A percentile compares a stretch with the other conserved stretches of the same genome.
Conservation (phyloP, 139 green algal genomes). For the Chlamydomonas incerta region DNA sequence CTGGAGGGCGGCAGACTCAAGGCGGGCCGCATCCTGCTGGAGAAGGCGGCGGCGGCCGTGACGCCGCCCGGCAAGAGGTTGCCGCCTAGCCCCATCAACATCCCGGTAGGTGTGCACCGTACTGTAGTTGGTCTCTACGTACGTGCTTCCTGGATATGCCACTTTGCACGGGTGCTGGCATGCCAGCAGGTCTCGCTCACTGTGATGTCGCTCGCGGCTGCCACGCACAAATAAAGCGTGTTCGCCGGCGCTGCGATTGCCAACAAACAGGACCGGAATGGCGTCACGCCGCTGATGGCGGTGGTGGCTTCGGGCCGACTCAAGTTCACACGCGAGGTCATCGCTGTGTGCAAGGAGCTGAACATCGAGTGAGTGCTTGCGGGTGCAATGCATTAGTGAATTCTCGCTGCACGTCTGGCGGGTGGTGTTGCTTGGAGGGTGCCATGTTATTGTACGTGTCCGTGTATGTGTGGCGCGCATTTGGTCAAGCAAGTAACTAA, state of each 20-base stretch:
- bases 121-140: no score
- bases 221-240: not conserved
- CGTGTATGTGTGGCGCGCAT: no score
- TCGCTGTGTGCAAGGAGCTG: slow-evolving; percentile 12
- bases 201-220: not conserved
- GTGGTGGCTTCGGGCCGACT: slow-evolving; percentile 10
- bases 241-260: no score
- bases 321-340: not conserved
- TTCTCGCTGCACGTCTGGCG: no score
- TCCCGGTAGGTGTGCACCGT: not conserved
- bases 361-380: not conserved
- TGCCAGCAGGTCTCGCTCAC: no score
- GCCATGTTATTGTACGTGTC: no score
- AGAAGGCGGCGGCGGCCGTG: not conserved
- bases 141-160: no score
- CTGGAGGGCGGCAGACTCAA: slow-evolving; percentile 42
- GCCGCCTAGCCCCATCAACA: not conserved
- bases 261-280: slow-evolving; percentile 8
- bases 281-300: slow-evolving; percentile 1
- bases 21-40: slow-evolving; percentile 4
- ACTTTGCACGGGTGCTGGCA: no score
- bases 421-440: no score
- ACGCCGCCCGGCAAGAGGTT: not conserved
- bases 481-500: no score
- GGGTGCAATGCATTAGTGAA: no score